A percentile compares a stretch with the other conserved stretches of the same genome.
These are phyloP conservation scores for Arxiozyma slooffiae DNA, from an alignment of 1,139 yeast genomes.

Conservation along the genomic window DNA sequence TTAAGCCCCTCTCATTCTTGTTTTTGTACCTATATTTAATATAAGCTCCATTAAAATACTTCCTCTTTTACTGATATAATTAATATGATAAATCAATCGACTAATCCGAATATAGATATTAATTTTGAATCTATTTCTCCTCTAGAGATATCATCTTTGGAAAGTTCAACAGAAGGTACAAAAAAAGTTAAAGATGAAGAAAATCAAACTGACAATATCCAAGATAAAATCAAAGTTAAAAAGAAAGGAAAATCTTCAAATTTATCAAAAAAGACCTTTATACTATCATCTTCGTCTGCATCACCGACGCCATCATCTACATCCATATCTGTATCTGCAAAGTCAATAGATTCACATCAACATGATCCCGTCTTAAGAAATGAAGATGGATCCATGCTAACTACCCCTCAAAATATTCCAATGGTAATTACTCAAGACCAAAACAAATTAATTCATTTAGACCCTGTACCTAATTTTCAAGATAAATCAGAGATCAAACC, in stretches of 20 bases:
- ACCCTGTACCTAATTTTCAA: constrained; percentile 35
- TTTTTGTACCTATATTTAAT: background rate
- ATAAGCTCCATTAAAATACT: background rate
- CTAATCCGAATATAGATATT: background rate
- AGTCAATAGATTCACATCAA: background rate
- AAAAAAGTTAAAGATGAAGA: background rate
- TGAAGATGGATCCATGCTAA: constrained; percentile 6
- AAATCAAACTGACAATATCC: background rate
- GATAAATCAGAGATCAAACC: constrained; percentile 51
- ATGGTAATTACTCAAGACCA: constrained; percentile 10
- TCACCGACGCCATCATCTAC: background rate
- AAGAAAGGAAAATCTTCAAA: background rate
- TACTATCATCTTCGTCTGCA: background rate
- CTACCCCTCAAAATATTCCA: constrained; percentile 10
- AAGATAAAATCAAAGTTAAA: background rate
- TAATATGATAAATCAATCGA: background rate
- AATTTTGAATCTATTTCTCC: background rate
- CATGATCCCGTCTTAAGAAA: constrained; percentile 2
- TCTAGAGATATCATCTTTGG: background rate
- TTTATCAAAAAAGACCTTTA: background rate
- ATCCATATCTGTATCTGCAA: background rate
- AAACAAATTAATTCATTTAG: constrained; percentile 30
- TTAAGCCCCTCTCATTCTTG: background rate
- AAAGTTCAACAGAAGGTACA: background rate
- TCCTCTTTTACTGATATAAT: too few relatives aligned